Base-by-base conservation (phyloP, 2,329 filamentous ascomycete genomes). In the Penicillium oxalicum region DNA sequence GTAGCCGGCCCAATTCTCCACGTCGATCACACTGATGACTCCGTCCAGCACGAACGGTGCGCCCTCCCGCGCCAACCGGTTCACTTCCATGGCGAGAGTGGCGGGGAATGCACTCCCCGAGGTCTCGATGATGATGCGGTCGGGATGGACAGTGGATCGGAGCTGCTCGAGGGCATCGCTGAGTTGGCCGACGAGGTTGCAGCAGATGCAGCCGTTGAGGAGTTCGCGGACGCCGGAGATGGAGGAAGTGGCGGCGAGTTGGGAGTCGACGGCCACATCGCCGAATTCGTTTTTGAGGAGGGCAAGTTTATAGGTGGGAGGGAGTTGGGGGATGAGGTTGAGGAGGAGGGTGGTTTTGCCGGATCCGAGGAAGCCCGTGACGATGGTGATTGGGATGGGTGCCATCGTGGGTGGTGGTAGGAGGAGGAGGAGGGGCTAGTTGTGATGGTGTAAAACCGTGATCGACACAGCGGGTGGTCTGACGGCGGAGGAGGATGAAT, bases 241-340 rank as follows among this genome's bases (percentile, higher is more conserved):
- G 54, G 91, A 84, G 43, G 82, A 82, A 11, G 86, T 86, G 0
- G 86, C 78, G 12, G 93, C 91, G 28, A 98, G 84, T 68, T 95
- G 88, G 1, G 88, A 93, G 75, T 98, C 93, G 66, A 98, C 79
- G 33, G 90, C 91, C 37, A 98, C 73, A 68, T 97, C 91, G 65
- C 93, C 93, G 69, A 96, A 97, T 73, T 98, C 93, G 72, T 98
- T 98, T 70, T 98, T 98, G 47, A 98, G 81, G 12, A 98, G 83
- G 2, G 91, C 93, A 56, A 98, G 87, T 49, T 86, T 87, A 81
- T 98, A 97, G 56, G 83, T 86, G 45, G 79, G 72, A n/a, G 84
- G 83, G 11, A 98, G 84, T 74, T 98, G 93, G 0, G 91, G 90
- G 57, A 97, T 80, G 9, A 98, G 86, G 70, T 93, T 93, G 53